Evolutionary conservation across 768 basidiomycete species (phyloP).

Genomic region (Phlebiopsis flavidoalba): DNA sequence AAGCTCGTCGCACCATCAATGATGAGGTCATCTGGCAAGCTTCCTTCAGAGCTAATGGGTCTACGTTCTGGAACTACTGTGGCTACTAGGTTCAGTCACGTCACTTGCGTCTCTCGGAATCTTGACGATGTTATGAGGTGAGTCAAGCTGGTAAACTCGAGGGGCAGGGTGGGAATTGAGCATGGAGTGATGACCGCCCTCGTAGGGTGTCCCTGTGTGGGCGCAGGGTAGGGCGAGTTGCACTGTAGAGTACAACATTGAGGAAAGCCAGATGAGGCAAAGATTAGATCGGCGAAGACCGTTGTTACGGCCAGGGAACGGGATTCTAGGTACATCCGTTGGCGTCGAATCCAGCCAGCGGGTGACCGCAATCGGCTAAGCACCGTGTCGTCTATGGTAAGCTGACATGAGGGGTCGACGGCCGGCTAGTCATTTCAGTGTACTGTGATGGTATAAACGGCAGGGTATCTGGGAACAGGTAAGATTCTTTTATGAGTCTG

Average conservation of each 20-base stretch:
- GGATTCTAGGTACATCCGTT: background rate
- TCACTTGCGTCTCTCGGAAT: background rate
- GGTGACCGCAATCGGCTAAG: slow-evolving; percentile 37
- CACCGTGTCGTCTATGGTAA: slow-evolving; percentile 15
- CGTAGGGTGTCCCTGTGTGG: slow-evolving; percentile 13
- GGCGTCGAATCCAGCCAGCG: slow-evolving; percentile 34
- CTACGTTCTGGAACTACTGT: background rate
- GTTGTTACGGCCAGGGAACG: slow-evolving; percentile 32
- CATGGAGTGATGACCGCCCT: background rate
- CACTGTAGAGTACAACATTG: slow-evolving; percentile 34
- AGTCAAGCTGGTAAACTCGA: no score
- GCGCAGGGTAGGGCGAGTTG: slow-evolving; percentile 37
- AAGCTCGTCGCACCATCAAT: background rate
- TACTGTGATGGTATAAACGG: slow-evolving; percentile 36
- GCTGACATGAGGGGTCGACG: background rate
- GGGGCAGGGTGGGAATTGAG: background rate
- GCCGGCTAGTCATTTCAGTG: background rate
- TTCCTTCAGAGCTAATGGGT: background rate
- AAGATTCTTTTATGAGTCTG: slow-evolving; percentile 5
- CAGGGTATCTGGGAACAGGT: slow-evolving; percentile 34
- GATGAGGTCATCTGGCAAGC: no score
- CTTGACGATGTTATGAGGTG: background rate
- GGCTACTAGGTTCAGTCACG: background rate
- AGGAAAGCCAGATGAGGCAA: slow-evolving; percentile 40
- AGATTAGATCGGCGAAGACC: slow-evolving; percentile 35